These are phyloP conservation scores for Balakata baccata DNA, from an alignment of 345 rosid species.

Conservation along the genomic window DNA sequence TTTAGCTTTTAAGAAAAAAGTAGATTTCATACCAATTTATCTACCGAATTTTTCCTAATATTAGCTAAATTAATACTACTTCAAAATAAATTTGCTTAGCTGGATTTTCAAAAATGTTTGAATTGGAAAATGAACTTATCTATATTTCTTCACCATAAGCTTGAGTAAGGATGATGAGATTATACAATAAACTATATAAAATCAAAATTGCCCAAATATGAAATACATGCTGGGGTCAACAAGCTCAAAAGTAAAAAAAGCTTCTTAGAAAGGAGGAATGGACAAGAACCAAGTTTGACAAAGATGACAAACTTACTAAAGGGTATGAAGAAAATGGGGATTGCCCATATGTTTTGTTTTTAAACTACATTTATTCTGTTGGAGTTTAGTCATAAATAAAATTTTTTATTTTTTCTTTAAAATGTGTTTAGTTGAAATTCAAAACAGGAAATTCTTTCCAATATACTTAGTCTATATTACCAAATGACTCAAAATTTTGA, in stretches of 20 bases:
- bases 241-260: background rate
- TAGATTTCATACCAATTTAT: too few relatives aligned
- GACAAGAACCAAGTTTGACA: constrained; percentile 10
- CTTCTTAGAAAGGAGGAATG: background rate
- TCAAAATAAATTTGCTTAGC: too few relatives aligned
- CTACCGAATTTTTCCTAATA: too few relatives aligned
- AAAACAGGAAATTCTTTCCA: too few relatives aligned
- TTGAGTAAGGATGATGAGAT: constrained; percentile 6
- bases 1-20: too few relatives aligned
- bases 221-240: background rate
- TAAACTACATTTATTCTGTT: too few relatives aligned
- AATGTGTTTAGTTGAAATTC: too few relatives aligned
- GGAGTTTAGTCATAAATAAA: too few relatives aligned
- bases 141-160: background rate
- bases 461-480: too few relatives aligned
- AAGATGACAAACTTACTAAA: constrained; percentile 1
- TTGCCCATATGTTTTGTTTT: background rate
- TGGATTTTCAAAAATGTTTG: background rate
- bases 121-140: background rate
- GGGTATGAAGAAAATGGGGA: background rate
- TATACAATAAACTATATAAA: background rate
- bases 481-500: too few relatives aligned
- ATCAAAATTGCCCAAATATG: background rate
- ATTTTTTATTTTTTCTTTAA: too few relatives aligned
- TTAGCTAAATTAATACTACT: too few relatives aligned